These are phyloP conservation scores for Ascomycota sp. DNA, from an alignment of 2,329 filamentous ascomycete species.

Conservation along the genomic window DNA sequence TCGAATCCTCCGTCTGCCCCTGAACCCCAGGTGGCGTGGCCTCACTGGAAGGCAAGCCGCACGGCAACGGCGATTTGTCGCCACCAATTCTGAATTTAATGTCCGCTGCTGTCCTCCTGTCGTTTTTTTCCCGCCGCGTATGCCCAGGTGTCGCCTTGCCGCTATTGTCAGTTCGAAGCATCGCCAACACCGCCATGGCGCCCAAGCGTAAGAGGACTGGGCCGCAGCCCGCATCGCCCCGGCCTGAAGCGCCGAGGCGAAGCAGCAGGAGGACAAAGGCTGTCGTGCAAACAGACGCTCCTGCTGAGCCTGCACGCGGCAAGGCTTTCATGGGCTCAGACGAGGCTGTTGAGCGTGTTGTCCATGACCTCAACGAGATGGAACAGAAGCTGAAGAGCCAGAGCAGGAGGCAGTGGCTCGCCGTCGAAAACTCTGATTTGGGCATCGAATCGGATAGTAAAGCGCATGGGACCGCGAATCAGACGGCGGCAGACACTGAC, in stretches of 20 bases:
- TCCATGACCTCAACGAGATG: conserved; percentile 26
- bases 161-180: too few relatives aligned
- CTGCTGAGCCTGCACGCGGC: neutral
- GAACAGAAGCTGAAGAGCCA: conserved; percentile 21
- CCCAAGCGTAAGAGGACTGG: conserved; percentile 16
- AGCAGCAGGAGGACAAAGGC: conserved; percentile 6
- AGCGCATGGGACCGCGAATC: neutral
- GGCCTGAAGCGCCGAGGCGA: conserved; percentile 6
- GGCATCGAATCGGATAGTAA: neutral
- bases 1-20: too few relatives aligned
- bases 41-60: too few relatives aligned
- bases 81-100: too few relatives aligned
- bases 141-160: neutral
- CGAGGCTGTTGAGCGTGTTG: conserved; percentile 16
- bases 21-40: too few relatives aligned
- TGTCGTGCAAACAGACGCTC: neutral
- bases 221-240: conserved; percentile 5
- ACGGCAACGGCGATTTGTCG: too few relatives aligned
- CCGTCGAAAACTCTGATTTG: conserved; percentile 20
- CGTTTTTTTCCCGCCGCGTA: neutral
- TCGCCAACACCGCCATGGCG: conserved; percentile 10
- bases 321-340: conserved; percentile 1
- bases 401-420: conserved; percentile 22
- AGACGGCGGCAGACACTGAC: neutral
- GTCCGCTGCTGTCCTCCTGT: neutral